Base-by-base conservation (phyloP, 2,329 filamentous ascomycete species). In the Fusarium nematophilum region DNA sequence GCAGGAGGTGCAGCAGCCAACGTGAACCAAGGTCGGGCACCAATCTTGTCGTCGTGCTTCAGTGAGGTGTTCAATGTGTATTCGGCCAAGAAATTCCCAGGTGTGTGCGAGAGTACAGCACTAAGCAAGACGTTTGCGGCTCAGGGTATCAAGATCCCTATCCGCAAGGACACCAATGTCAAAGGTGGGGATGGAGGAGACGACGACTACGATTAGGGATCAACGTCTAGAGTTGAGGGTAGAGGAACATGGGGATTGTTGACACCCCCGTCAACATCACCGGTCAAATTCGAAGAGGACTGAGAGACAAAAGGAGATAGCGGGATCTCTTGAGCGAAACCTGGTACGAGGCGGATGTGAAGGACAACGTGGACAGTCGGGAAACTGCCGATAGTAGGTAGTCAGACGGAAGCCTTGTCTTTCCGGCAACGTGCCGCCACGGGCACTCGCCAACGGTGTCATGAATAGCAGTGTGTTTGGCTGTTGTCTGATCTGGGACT, bases 1-100 rank as follows among this genome's bases (percentile, higher is more conserved):
- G 73, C 38, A 30, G 71, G 74, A n/a, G 73, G 78, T 29, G 75
- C 75, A 25, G 70, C 75, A 5, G 70, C 79, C 14, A 72, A 69
- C 4, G 80, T 96, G 57, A 95, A 93, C 73, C 89, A 85, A 30
- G 90, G 88, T 51, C 88, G 87, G 60, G 91, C 91, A 0, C 91
- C 91, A 0, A 90, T 97, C 10, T 83, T 98, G 14, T 93, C 94
- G 1, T 90, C 89, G 8, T 89, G 88, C 67, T 98, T 94, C 76
- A 96, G 91, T 40, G 90, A 96, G 5, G 84, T 88, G 3, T 98
- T 99, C 80, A 91, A 92, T 48, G 95, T 99, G 25, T 98, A 90
- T 77, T 96, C 92, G 3, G 95, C 95, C 40, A 99, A 99, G 83
- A 97, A 97, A 71, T 99, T 99, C 75, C 95, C 95, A 0, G 95